Conservation (phyloP, 1,284 basidiomycete genomes). For the Malassezia sp. region DNA sequence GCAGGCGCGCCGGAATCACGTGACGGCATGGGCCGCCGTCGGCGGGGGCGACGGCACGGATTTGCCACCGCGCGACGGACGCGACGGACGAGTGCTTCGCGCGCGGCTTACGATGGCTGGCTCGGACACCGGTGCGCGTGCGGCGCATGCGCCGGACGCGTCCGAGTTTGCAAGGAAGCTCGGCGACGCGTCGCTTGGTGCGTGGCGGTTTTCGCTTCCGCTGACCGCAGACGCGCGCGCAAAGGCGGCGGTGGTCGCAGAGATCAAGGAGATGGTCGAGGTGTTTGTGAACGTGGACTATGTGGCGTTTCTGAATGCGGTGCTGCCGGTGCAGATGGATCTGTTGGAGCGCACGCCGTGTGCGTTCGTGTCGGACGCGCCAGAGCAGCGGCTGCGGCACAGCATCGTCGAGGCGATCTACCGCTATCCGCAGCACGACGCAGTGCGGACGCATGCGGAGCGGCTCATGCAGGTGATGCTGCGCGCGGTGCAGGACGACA, state of each 20-base stretch:
- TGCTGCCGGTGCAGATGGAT: slow-evolving; percentile 66
- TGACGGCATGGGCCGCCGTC: not conserved
- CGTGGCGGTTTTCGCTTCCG: too few species aligned
- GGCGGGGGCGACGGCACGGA: too few species aligned
- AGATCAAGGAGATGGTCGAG: slow-evolving; percentile 39
- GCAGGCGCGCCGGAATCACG: not conserved
- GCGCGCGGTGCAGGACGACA: slow-evolving; percentile 73
- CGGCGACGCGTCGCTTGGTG: slow-evolving; percentile 2
- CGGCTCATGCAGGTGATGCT: slow-evolving; percentile 64
- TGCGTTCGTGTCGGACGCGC: slow-evolving; percentile 63
- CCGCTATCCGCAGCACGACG: slow-evolving; percentile 72
- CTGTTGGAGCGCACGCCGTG: slow-evolving; percentile 66
- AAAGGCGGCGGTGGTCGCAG: slow-evolving; percentile 27
- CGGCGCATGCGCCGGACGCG: slow-evolving; percentile 13
- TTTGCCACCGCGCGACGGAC: not conserved
- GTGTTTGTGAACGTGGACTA: slow-evolving; percentile 54
- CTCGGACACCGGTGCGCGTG: slow-evolving; percentile 8
- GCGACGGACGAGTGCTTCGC: not conserved
- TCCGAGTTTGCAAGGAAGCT: slow-evolving; percentile 10
- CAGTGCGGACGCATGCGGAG: slow-evolving; percentile 60
- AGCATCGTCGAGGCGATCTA: slow-evolving; percentile 54
- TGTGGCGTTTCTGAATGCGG: slow-evolving; percentile 53
- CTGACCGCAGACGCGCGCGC: slow-evolving; percentile 20
- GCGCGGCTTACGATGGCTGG: slow-evolving; percentile 5
- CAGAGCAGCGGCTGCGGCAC: slow-evolving; percentile 63